Conservation (phyloP, 306 rosid species). For the Pyrus betulifolia region DNA sequence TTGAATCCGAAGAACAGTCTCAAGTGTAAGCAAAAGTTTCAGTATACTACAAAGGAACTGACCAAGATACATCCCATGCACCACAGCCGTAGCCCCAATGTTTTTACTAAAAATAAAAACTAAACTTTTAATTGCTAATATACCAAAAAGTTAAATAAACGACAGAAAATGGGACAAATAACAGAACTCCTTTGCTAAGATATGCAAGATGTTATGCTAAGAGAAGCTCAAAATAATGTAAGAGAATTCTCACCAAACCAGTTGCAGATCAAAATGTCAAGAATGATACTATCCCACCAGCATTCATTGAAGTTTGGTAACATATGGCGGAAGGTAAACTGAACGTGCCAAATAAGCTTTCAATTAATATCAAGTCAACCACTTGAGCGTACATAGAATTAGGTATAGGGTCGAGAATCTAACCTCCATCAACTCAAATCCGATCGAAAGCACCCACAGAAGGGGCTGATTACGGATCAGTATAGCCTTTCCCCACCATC, state of each 20-base stretch:
- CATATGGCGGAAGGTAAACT: constrained; percentile 97
- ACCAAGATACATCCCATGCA: not conserved
- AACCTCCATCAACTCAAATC: constrained; percentile 97
- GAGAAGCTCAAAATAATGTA: not conserved
- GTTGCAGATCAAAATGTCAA: constrained; percentile 92
- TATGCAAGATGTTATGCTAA: not conserved
- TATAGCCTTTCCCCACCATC: constrained; percentile 99
- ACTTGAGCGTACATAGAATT: not conserved
- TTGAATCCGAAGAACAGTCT: not conserved
- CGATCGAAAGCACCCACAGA: constrained; percentile 89
- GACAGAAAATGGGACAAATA: not conserved
- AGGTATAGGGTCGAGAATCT: constrained; percentile 13
- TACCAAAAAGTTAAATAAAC: not conserved
- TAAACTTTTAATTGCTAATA: not conserved
- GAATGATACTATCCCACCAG: constrained; percentile 99
- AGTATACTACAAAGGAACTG: not conserved
- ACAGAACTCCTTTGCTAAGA: not conserved
- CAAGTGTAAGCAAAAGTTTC: not conserved
- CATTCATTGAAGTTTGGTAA: constrained; percentile 96
- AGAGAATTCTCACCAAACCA: constrained; percentile 81
- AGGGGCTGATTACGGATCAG: constrained; percentile 98
- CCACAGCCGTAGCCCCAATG: not conserved
- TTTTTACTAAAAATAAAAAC: too few species aligned
- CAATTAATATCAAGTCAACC: constrained; percentile 13
- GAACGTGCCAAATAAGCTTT: constrained; percentile 23